Evolutionary conservation across 306 rosid species (phyloP).

Genomic region (Castanospermum australe): DNA sequence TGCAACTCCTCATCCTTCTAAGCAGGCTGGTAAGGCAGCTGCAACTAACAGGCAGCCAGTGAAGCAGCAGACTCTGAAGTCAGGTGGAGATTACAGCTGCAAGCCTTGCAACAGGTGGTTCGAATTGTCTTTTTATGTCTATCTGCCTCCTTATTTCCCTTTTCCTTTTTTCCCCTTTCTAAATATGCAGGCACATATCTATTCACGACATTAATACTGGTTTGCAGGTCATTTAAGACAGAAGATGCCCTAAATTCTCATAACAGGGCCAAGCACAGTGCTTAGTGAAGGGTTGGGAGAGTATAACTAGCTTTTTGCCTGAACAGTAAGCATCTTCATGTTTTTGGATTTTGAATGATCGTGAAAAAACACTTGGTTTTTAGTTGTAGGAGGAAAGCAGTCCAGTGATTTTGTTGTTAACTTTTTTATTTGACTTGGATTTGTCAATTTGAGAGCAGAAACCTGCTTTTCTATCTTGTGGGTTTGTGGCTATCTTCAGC

Average conservation of each 20-base stretch:
- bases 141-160: neutral
- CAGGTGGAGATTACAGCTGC: conserved; percentile 47
- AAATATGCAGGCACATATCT: too few relatives aligned
- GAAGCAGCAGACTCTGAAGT: conserved; percentile 53
- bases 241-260: conserved; percentile 64
- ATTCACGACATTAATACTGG: neutral
- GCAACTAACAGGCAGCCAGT: conserved; percentile 28
- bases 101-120: conserved; percentile 58
- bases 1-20: conserved; percentile 72
- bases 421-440: neutral
- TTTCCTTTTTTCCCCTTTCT: neutral
- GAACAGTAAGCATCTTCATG: neutral
- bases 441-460: neutral
- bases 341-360: neutral
- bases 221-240: conserved; percentile 60
- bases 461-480: neutral
- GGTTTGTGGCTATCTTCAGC: neutral
- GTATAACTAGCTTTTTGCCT: neutral
- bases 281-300: conserved; percentile 35
- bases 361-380: neutral
- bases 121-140: neutral
- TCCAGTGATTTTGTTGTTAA: neutral
- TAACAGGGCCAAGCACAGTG: conserved; percentile 64
- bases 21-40: conserved; percentile 46
- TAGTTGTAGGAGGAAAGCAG: neutral